A percentile compares a stretch with the other conserved stretches of the same genome.
These are phyloP conservation scores for Yarrowia galli DNA, from an alignment of 1,139 yeast genomes.

Conservation along the genomic window DNA sequence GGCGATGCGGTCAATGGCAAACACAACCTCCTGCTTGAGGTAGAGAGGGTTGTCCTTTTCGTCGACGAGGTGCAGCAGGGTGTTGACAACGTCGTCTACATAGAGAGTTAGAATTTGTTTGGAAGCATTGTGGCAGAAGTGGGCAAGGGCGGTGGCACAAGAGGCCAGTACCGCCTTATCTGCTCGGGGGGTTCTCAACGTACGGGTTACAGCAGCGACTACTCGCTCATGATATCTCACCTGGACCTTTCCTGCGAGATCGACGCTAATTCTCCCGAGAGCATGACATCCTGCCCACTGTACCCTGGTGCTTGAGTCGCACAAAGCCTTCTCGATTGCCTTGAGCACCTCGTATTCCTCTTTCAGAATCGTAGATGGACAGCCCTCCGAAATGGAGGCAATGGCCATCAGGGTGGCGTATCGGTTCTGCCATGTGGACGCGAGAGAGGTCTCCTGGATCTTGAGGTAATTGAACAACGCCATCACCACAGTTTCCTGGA, in stretches of 20 bases:
- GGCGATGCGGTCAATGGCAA: constrained; percentile 20
- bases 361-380: constrained; percentile 22
- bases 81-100: constrained; percentile 37
- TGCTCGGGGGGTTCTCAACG: constrained; percentile 38
- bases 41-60: constrained; percentile 31
- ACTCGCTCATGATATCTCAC: constrained; percentile 38
- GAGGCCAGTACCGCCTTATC: constrained; percentile 30
- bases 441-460: constrained; percentile 24
- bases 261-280: constrained; percentile 38
- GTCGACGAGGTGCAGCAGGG: constrained; percentile 23
- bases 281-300: constrained; percentile 37
- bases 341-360: constrained; percentile 34
- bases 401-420: constrained; percentile 35
- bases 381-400: constrained; percentile 23
- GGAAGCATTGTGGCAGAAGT: constrained; percentile 31
- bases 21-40: constrained; percentile 33
- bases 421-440: constrained; percentile 30
- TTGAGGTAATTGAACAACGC: constrained; percentile 22
- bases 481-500: constrained; percentile 22
- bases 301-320: constrained; percentile 21
- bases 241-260: constrained; percentile 37
- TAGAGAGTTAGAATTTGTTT: constrained; percentile 35
- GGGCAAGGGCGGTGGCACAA: constrained; percentile 34
- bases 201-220: constrained; percentile 37
- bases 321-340: constrained; percentile 27